Evolutionary conservation across 306 rosid genomes (phyloP), one percentile per base, ranked within the genome.

Genomic region (Vigna mungo): DNA sequence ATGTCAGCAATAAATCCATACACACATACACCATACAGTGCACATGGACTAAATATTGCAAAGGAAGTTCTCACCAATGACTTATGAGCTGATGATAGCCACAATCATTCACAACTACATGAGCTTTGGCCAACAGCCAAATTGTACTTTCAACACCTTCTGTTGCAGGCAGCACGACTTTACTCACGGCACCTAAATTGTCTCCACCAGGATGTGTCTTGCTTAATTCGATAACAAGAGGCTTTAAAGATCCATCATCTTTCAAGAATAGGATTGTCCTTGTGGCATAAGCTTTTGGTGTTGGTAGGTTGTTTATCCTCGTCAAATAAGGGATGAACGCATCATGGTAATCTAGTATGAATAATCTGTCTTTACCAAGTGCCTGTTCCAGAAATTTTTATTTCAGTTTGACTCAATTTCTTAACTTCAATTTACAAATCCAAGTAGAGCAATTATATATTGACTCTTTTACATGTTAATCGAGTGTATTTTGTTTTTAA

Each of bases 121-220:
- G 85, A 74, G 94, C 92, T 71, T 89, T 91, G 9, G 97, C 94
- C 74, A 92, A 76, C 16, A 82, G 87, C 97, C 97, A 92, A 76
- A 88, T 74, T 46, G 76, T 54, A 7, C 81, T 83, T 13, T 88
- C 90, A 13, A 79, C 93, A 46, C 95, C 95, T 53, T 87, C 43
- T 0, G 68, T 18, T 17, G 92, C 86, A 48, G 95, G 96, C 17
- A 90, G 59, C 49, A 47, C 71, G 0, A 91, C 90, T 69, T 69
- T 87, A 53, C 95, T 89, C 7, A 69, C 73, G 5, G 86, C 82
- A 30, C 94, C 94, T 55, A n/a, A 58, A 15, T 81, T 52, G 7
- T 87, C 90, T 39, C 96, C 97, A 27, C 75, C 61, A 21, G 89
- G 88, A 49, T 87, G 87, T 2, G 96, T 92, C 65, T 85, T 77